Evolutionary conservation across 257 asterid species (phyloP), one percentile per base, ranked within the genome.

Genomic region (Osmanthus fragrans): DNA sequence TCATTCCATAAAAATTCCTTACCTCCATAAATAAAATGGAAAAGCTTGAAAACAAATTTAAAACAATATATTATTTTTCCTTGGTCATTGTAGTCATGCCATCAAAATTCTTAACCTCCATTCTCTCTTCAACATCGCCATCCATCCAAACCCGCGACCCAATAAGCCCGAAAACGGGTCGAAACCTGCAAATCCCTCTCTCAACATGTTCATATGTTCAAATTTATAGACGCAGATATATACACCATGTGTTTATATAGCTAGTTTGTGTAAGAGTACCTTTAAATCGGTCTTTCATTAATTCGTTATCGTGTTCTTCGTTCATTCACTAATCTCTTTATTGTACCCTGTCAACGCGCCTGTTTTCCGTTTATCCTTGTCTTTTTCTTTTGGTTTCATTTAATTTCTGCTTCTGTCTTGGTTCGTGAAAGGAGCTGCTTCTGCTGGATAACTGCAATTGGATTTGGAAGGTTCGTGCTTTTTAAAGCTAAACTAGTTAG

Each of bases 401-500:
- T 63, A 63, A 25, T 63, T 63, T 25, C 69, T 27, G 34, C 5
- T 63, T 27, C 27, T 63, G 69, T 27, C 27, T 63, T 63, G 36
- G 19, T 63, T 63, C 69, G 34, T 25, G 33, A 27, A 27, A 27
- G 69, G 29, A 58, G 69, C 69, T 27, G 69, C 19, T 63, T 63
- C 63, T 12, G 69, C 69, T 58, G 69, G 2, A 4, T 60, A 10
- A 73, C 54, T 51, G 60, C 76, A 30, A 42, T 85, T 83, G 77
- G 75, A 75, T 51, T 73, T 71, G 65, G 47, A 73, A 83, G 89
- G 84, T 79, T 33, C 67, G 83, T 40, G 80, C 51, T 69, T 47
- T 30, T 42, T 56, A 4, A 30, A 68, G 69, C 73, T 29, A 39
- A 70, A 30, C 73, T 68, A 66, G 60, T 86, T 83, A 83, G 89